Evolutionary conservation across 1,139 yeast genomes (phyloP), one percentile per base, ranked within the genome.

Genomic region (Scheffersomyces segobiensis): DNA sequence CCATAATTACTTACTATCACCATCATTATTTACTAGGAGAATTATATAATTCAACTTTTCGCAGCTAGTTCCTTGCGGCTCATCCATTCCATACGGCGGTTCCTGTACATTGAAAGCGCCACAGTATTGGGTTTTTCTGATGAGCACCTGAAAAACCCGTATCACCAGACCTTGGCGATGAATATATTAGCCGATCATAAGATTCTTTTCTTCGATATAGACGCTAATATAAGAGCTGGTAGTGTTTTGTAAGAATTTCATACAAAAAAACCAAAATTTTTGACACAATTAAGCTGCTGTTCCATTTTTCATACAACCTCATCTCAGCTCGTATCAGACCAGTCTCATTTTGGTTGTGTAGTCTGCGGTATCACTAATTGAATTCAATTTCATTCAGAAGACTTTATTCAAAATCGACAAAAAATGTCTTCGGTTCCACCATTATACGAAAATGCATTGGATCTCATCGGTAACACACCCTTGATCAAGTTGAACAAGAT

Each of bases 381-480:
- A 32, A 24, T 24, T 24, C 8, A 24, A 24, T 24, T 32, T 32
- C 42, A 32, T 32, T 32, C 42, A 24, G 32, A 24, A 24, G 32
- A 24, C 17, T 32, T 14, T 17, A 32, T 32, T 32, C 42, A 7
- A 51, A 24, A 46, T 50, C 56, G n/a, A 42, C 48, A 46, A 24
- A 39, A 54, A 18, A 50, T 47, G 26, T 53, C 54, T 59, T 20
- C 63, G 14, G 72, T 73, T 50, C 50, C 50, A 14, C 75, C 81
- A 18, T 64, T 73, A 42, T 71, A 75, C 53, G 76, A 80, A 52
- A 77, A 75, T 63, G 77, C 78, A 47, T 77, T 89, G 57, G 91
- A 88, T 59, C 86, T 87, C 67, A 88, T 91, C 63, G 97, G 97
- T 57, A 87, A 91, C 80, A 91, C 97, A 17, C 97, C 97, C 12